Evolutionary conservation across 78 protist species (phyloP).

Genomic region (Dictyostelium citrinum): DNA sequence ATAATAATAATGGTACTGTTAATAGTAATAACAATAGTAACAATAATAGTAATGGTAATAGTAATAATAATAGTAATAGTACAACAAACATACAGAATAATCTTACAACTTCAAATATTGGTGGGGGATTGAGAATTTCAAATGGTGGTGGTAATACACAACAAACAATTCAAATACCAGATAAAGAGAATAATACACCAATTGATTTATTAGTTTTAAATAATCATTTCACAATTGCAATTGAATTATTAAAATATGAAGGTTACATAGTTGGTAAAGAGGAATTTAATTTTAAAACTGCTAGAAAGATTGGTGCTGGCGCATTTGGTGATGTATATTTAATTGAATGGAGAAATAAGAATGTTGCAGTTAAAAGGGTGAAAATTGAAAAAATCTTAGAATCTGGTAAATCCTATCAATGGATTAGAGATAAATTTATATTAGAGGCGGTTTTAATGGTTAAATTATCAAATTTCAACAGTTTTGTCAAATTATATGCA

Average conservation of each 20-base stretch:
- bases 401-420: slow-evolving; percentile 66
- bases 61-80: neutral
- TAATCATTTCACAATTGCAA: slow-evolving; percentile 40
- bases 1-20: no score
- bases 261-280: slow-evolving; percentile 13
- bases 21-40: no score
- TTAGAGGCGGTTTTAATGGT: slow-evolving; percentile 73
- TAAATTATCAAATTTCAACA: slow-evolving; percentile 57
- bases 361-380: slow-evolving; percentile 73
- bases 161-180: slow-evolving; percentile 30
- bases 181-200: slow-evolving; percentile 67
- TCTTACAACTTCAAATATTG: neutral
- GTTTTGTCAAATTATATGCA: slow-evolving; percentile 73
- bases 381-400: slow-evolving; percentile 59
- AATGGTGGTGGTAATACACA: neutral
- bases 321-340: slow-evolving; percentile 77
- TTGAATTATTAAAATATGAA: slow-evolving; percentile 56
- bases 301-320: slow-evolving; percentile 67
- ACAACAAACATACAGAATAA: neutral
- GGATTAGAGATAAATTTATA: slow-evolving; percentile 61
- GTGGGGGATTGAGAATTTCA: neutral
- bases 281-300: slow-evolving; percentile 36
- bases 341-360: slow-evolving; percentile 25
- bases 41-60: neutral
- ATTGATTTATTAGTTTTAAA: slow-evolving; percentile 42